Evolutionary conservation across 129 eudicot species (phyloP).

Genomic region (Glebionis coronaria): DNA sequence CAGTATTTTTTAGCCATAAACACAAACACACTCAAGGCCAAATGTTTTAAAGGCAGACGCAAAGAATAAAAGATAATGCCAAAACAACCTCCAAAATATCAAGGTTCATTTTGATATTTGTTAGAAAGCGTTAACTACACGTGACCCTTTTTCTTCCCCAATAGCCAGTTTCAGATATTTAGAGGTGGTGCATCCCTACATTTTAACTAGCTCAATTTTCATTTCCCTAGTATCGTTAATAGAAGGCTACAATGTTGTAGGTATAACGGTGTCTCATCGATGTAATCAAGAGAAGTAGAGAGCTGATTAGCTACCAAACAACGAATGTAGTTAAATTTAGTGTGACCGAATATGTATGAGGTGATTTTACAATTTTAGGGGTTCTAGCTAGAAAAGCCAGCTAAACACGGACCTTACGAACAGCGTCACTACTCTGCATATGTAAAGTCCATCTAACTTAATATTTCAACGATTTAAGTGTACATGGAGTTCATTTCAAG

Average conservation of each 20-base stretch:
- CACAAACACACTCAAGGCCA: constrained; percentile 4
- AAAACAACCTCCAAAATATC: not conserved
- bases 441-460: constrained; percentile 4
- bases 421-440: not conserved
- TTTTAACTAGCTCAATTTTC: not conserved
- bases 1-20: no score
- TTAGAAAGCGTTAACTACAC: constrained; percentile 1
- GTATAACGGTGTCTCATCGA: not conserved
- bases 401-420: not conserved
- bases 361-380: not conserved
- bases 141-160: not conserved
- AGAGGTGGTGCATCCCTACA: not conserved
- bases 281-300: not conserved
- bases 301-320: not conserved
- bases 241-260: not conserved
- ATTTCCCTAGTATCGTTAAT: not conserved
- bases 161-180: not conserved
- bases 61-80: not conserved
- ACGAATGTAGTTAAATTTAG: not conserved
- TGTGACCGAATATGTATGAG: not conserved
- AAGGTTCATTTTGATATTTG: not conserved
- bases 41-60: not conserved
- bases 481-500: not conserved
- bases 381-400: not conserved
- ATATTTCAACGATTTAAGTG: not conserved